These are phyloP conservation scores for Colletotrichum spaethianum DNA, from an alignment of 2,329 filamentous ascomycete species.

Conservation along the genomic window DNA sequence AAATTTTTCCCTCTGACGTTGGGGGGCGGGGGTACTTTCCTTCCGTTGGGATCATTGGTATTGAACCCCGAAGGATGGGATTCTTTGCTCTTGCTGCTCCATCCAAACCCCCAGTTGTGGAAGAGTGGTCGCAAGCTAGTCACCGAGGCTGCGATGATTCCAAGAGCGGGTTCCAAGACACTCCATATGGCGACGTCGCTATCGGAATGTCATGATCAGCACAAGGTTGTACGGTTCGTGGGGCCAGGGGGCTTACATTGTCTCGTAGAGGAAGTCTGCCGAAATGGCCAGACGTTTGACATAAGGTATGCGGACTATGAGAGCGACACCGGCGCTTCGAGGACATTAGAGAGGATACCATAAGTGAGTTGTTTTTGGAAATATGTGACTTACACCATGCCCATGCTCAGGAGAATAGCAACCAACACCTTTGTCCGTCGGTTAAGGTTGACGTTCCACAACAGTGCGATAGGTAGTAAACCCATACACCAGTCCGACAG, in stretches of 20 bases:
- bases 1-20: neutral
- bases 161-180: constrained; percentile 51
- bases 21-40: neutral
- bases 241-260: constrained; percentile 44
- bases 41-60: neutral
- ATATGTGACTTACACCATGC: constrained; percentile 58
- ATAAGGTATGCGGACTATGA: constrained; percentile 55
- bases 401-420: constrained; percentile 63
- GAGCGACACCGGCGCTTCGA: constrained; percentile 54
- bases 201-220: constrained; percentile 1
- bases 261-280: constrained; percentile 49
- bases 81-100: constrained; percentile 35
- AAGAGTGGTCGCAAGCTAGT: constrained; percentile 51
- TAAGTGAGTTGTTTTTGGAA: too few species aligned
- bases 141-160: constrained; percentile 52
- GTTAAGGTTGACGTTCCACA: constrained; percentile 66
- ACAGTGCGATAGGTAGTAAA: constrained; percentile 63
- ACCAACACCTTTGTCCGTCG: constrained; percentile 61
- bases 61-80: constrained; percentile 28
- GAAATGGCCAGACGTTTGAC: constrained; percentile 48
- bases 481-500: constrained; percentile 64
- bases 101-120: constrained; percentile 46
- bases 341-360: constrained; percentile 15
- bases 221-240: neutral
- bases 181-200: constrained; percentile 53